These are phyloP conservation scores for Exophiala alcalophila DNA, from an alignment of 2,329 filamentous ascomycete genomes.

Conservation along the genomic window DNA sequence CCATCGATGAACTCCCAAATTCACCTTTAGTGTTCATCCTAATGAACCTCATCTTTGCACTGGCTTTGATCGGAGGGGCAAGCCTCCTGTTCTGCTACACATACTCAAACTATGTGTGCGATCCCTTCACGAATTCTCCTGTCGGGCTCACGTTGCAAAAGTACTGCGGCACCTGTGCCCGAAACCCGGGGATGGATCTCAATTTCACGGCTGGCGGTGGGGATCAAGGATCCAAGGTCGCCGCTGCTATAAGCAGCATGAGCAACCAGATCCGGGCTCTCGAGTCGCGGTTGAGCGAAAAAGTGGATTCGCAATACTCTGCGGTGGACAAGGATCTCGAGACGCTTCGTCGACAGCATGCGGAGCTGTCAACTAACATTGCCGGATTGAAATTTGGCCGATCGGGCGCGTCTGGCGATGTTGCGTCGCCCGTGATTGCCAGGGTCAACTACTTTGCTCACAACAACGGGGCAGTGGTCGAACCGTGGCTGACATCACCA, in stretches of 20 bases:
- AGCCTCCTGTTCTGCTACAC: slow-evolving; percentile 23
- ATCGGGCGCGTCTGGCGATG: slow-evolving; percentile 11
- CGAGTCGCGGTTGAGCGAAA: slow-evolving; percentile 23
- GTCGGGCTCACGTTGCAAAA: slow-evolving; percentile 22
- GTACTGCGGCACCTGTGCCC: slow-evolving; percentile 25
- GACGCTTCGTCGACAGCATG: slow-evolving; percentile 22
- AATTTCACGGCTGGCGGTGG: slow-evolving; percentile 21
- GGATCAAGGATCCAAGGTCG: slow-evolving; percentile 21
- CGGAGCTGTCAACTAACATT: slow-evolving; percentile 20
- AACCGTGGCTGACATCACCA: slow-evolving; percentile 59
- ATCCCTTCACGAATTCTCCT: slow-evolving; percentile 22
- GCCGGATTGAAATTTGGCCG: slow-evolving; percentile 4
- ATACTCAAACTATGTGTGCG: slow-evolving; percentile 23
- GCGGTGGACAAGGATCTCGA: slow-evolving; percentile 19
- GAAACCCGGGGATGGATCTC: slow-evolving; percentile 2
- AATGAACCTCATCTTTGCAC: slow-evolving; percentile 14
- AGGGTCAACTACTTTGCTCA: slow-evolving; percentile 70
- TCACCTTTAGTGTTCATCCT: slow-evolving; percentile 18
- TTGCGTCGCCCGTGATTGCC: slow-evolving; percentile 26
- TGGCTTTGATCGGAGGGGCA: slow-evolving; percentile 11
- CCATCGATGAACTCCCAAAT: slow-evolving; percentile 22
- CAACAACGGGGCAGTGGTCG: slow-evolving; percentile 64
- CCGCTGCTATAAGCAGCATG: slow-evolving; percentile 20
- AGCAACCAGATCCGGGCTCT: slow-evolving; percentile 25
- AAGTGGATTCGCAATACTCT: slow-evolving; percentile 20